phyloP scores from a whole-genome alignment of 2,329 filamentous ascomycete species.

The Fusarium buxicola region DNA sequence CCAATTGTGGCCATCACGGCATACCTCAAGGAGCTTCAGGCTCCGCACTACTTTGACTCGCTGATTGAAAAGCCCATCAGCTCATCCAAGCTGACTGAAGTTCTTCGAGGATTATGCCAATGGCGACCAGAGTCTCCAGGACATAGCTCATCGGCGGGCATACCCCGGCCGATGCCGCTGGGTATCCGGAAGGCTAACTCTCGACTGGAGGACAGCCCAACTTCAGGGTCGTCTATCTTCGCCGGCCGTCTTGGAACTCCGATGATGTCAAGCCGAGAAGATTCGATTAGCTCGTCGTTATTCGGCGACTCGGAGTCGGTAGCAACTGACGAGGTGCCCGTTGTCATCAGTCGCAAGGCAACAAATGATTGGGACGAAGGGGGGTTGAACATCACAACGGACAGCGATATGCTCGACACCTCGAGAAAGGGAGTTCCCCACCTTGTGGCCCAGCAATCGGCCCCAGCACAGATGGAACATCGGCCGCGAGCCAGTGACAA shows the following conservation, averaged over 20 bases:
- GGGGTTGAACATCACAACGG: constrained; percentile 79
- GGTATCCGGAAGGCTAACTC: constrained; percentile 72
- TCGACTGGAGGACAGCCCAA: constrained; percentile 83
- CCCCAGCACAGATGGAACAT: constrained; percentile 70
- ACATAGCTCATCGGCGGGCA: constrained; percentile 56
- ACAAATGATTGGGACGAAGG: constrained; percentile 83
- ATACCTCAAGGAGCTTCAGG: constrained; percentile 96
- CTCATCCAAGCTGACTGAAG: constrained; percentile 88
- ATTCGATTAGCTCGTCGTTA: constrained; percentile 88
- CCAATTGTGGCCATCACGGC: constrained; percentile 97
- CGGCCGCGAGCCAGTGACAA: constrained; percentile 76
- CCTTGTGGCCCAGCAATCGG: constrained; percentile 71
- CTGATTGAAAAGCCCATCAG: constrained; percentile 98
- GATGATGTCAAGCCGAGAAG: constrained; percentile 84
- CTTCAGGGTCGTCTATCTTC: constrained; percentile 79
- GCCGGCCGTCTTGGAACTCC: constrained; percentile 77
- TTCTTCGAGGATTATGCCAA: constrained; percentile 87
- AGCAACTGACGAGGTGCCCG: constrained; percentile 80
- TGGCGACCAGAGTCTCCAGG: constrained; percentile 82
- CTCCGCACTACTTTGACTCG: constrained; percentile 94
- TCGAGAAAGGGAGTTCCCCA: constrained; percentile 60
- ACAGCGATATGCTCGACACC: constrained; percentile 53
- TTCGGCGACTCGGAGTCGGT: constrained; percentile 88
- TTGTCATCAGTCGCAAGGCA: constrained; percentile 78
- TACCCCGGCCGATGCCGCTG: constrained; percentile 71